phyloP scores from a whole-genome alignment of 352 stramenopile genomes.

The Globisporangium cystogenes region DNA sequence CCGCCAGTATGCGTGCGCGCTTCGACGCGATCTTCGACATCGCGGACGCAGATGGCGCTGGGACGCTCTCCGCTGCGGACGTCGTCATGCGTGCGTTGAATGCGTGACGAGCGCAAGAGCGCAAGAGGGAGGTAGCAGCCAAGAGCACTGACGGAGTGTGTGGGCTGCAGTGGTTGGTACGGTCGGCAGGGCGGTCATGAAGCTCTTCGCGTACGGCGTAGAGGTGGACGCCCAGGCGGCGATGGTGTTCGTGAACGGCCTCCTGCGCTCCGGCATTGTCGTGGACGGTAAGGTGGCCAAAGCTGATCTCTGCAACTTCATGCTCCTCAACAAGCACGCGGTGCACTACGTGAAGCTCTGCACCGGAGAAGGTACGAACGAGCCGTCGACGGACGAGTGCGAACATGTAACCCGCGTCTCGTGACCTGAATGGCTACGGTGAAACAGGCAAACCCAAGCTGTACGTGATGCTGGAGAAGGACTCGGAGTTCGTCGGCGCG shows the following conservation, averaged over 20 bases:
- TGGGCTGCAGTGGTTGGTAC: slow-evolving; percentile 32
- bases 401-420: too few relatives aligned
- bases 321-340: slow-evolving; percentile 42
- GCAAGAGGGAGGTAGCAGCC: too few relatives aligned
- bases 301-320: slow-evolving; percentile 34
- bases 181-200: slow-evolving; percentile 41
- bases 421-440: too few relatives aligned
- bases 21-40: slow-evolving; percentile 69
- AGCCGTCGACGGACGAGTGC: neutral
- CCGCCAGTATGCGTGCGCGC: slow-evolving; percentile 42
- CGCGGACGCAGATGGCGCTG: slow-evolving; percentile 32
- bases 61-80: slow-evolving; percentile 30
- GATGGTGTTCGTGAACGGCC: slow-evolving; percentile 36
- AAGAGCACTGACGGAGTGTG: neutral
- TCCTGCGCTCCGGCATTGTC: slow-evolving; percentile 26
- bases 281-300: slow-evolving; percentile 24
- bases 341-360: slow-evolving; percentile 65
- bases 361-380: slow-evolving; percentile 30
- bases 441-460: slow-evolving; percentile 48
- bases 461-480: slow-evolving; percentile 61
- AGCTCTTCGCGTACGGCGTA: slow-evolving; percentile 50
- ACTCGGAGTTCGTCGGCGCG: slow-evolving; percentile 45
- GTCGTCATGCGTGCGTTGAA: slow-evolving; percentile 16
- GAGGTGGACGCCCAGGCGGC: slow-evolving; percentile 29
- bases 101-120: too few relatives aligned